Evolutionary conservation across 176 grass and related monocot species (phyloP).

Genomic region (Carex myosuroides): DNA sequence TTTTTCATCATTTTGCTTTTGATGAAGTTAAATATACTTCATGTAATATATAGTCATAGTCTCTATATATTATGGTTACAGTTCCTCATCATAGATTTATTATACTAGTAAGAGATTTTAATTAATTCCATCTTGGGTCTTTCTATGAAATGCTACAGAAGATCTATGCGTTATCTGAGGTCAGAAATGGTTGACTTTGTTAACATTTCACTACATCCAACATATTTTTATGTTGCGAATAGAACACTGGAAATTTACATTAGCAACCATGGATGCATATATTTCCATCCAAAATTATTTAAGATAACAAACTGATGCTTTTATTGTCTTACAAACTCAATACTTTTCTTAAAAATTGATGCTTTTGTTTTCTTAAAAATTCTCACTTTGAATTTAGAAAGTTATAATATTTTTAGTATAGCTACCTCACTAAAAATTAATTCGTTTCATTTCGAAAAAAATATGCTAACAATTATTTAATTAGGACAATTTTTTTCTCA

Average conservation of each 20-base stretch:
- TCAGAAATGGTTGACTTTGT: not conserved
- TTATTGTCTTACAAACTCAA: not conserved
- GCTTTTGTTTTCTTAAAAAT: not conserved
- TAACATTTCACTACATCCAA: not conserved
- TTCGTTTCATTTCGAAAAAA: no score
- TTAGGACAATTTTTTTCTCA: no score
- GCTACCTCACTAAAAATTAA: not conserved
- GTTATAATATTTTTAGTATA: not conserved
- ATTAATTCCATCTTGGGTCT: not conserved
- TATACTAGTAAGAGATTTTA: not conserved
- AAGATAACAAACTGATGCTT: not conserved
- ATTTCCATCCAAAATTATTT: not conserved
- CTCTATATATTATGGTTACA: not conserved
- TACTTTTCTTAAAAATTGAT: not conserved
- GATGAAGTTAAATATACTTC: not conserved
- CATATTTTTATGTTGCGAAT: not conserved
- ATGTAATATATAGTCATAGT: not conserved
- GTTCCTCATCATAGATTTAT: not conserved
- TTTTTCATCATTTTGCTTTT: not conserved
- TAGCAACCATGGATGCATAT: not conserved
- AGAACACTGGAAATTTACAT: not conserved
- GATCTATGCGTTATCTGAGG: not conserved
- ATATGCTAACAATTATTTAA: not conserved
- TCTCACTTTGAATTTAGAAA: not conserved
- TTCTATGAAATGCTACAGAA: not conserved